A percentile compares a stretch with the other conserved stretches of the same genome.
phyloP scores from a whole-genome alignment of 768 basidiomycete genomes.

The Chalciporus sphaerocephalus region DNA sequence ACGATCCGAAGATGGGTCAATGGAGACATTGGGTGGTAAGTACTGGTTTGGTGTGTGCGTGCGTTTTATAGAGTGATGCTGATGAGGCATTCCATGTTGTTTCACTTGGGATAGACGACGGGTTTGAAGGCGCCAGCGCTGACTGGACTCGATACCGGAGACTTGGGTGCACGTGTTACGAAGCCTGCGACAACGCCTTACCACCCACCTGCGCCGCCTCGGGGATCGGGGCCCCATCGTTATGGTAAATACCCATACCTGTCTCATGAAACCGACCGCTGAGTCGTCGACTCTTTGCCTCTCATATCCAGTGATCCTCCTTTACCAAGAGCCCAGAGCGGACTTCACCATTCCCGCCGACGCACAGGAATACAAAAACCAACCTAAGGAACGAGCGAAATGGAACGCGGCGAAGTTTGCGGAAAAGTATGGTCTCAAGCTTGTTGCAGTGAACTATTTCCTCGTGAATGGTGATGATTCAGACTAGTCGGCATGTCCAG shows the following conservation, averaged over 20 bases:
- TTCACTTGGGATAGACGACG: no score
- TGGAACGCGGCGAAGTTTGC: slow-evolving; percentile 59
- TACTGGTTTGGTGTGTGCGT: not conserved
- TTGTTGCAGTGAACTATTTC: slow-evolving; percentile 60
- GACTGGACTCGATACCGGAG: slow-evolving; percentile 29
- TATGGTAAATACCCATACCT: slow-evolving; percentile 40
- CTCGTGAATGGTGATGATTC: slow-evolving; percentile 33
- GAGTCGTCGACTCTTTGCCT: not conserved
- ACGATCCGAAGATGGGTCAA: slow-evolving; percentile 44
- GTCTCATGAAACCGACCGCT: not conserved
- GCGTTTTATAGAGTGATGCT: no score
- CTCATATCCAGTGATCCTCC: slow-evolving; percentile 44
- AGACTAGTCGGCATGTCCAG: no score
- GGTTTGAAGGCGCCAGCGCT: slow-evolving; percentile 36
- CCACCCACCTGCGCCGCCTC: slow-evolving; percentile 51
- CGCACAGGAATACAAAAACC: slow-evolving; percentile 43
- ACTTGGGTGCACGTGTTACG: slow-evolving; percentile 38
- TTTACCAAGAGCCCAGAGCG: slow-evolving; percentile 54
- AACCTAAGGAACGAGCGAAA: slow-evolving; percentile 42
- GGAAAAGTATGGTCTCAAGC: slow-evolving; percentile 44
- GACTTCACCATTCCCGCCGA: slow-evolving; percentile 39
- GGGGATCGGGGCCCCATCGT: slow-evolving; percentile 51
- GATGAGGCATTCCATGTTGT: no score
- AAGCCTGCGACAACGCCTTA: slow-evolving; percentile 51
- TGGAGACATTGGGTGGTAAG: slow-evolving; percentile 58